Base-by-base conservation (phyloP, 768 basidiomycete species). In the Agrocybe chaxingu region DNA sequence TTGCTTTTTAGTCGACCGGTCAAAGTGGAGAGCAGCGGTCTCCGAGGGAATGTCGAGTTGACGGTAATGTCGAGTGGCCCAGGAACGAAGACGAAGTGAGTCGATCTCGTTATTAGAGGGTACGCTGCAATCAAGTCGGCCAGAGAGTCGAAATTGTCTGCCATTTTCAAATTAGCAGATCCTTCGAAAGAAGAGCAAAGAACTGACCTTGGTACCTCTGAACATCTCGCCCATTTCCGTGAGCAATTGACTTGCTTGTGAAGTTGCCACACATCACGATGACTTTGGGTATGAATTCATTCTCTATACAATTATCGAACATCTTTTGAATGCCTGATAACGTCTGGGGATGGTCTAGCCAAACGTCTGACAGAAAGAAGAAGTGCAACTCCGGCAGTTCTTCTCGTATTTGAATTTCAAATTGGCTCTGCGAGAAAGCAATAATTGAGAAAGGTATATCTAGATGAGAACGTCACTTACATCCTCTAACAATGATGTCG, bases 201-300 rank as follows among this genome's bases (percentile, higher is more conserved):
- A 41, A 48, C 55, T 33, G 55, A 88, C 96, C 94, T 71, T 93
- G 88, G 65, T 98, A 99, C 62, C 80, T 73, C 57, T 89, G 82
- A 32, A 95, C 75, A 62, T 85, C 91, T 56, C 84, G 78, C 46
- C 78, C 85, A 64, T 80, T 90, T 16, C 89, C 92, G 63, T 88
- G 84, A 24, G 80, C 75, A 52, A 93, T 83, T 5, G 92, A 87
- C 55, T 79, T 81, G 56, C 87, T 92, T 2, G 89, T 88, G 65
- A 98, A 99, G 68, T 97, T 97, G 0, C 97, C 97, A 56, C 97
- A 99, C 36, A 98, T 74, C 19, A 98, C 80, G 53, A 98, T 89
- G 9, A 93, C 77, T 59, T 86, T 88, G 0, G 97, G 97, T 51
- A 94, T 86, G 66, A 88, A 93, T 51, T 74, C 83, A 51, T 84